Base-by-base conservation (phyloP, 768 basidiomycete species). In the Lentinula detonsa region DNA sequence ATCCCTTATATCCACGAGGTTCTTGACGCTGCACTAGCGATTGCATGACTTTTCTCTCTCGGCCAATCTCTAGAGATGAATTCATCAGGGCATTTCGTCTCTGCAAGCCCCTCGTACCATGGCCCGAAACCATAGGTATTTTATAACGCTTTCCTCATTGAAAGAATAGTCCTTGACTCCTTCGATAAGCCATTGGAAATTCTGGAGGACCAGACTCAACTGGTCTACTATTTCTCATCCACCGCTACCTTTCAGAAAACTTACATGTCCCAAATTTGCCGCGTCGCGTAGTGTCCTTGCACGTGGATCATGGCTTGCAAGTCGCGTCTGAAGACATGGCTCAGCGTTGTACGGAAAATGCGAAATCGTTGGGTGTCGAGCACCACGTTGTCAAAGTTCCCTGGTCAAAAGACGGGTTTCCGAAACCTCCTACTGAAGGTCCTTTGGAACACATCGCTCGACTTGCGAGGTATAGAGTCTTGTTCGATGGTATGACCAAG, bases 131-230 rank as follows among this genome's bases (percentile, higher is more conserved):
- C n/a, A 72, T 87, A 55, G 81, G 84, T 82, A 57, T 3, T n/a
- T 6, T 8, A 4, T 3, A 2, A n/a, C 73, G 63, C 61, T 59
- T 18, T 50, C 6, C 43, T 33, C 43, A 52, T 45, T 8, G 28
- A 54, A 45, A 18, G 57, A 52, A 59, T 53, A 49, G 21, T 52
- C 35, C 28, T 42, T 21, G 48, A 42, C 34, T 23, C 50, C 18
- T 28, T n/a, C 28, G 33, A 31, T 43, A 60, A 91, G 92, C 82
- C 39, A 81, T 93, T 48, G 91, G 87, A 21, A 86, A 85, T 70
- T 93, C 92, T 10, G 92, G 88, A 6, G 92, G 92, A 1, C 83
- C 91, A 9, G 92, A 94, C 70, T 94, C 92, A 3, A 85, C 87
- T 0, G 90, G 88, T 69, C 76, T 94, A 5, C 76, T 93, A 15